These are phyloP conservation scores for Talaromyces sp. DNA, from an alignment of 2,329 filamentous ascomycete genomes.

Conservation along the genomic window DNA sequence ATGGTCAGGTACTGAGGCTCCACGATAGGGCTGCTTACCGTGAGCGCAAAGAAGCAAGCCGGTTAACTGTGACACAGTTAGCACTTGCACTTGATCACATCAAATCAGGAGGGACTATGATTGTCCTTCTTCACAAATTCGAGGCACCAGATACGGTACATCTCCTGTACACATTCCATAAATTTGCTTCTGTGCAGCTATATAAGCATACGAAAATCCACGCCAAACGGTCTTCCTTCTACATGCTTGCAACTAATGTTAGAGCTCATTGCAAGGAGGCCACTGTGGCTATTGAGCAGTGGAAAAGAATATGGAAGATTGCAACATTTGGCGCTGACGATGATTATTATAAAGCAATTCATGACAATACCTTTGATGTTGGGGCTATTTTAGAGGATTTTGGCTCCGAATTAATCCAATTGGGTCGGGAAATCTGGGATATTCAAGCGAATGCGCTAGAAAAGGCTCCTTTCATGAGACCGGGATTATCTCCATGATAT, in stretches of 20 bases:
- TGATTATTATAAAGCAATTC: background rate
- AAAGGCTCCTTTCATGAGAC: slow-evolving; percentile 3
- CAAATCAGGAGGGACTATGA: slow-evolving; percentile 44
- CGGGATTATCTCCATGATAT: too few relatives aligned
- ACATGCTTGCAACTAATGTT: background rate
- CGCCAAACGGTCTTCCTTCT: slow-evolving; percentile 21
- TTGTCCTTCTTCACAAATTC: slow-evolving; percentile 48
- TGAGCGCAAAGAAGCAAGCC: slow-evolving; percentile 29
- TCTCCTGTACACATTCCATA: slow-evolving; percentile 36
- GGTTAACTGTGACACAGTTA: slow-evolving; percentile 37
- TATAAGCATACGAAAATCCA: slow-evolving; percentile 45
- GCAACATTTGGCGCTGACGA: background rate
- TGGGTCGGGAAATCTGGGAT: slow-evolving; percentile 32
- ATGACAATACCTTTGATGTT: slow-evolving; percentile 12
- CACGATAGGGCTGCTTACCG: slow-evolving; percentile 32
- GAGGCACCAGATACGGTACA: slow-evolving; percentile 38
- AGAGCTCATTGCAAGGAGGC: background rate
- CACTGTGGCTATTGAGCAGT: background rate
- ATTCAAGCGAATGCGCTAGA: slow-evolving; percentile 8
- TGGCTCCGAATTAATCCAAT: slow-evolving; percentile 26
- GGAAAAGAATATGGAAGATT: background rate
- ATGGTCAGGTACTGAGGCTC: slow-evolving; percentile 43
- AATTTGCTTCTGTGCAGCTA: slow-evolving; percentile 40
- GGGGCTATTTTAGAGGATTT: slow-evolving; percentile 32
- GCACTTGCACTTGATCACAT: slow-evolving; percentile 46